Evolutionary conservation across 495 filamentous ascomycete genomes (phyloP).

Genomic region (Aspergillus wentii): DNA sequence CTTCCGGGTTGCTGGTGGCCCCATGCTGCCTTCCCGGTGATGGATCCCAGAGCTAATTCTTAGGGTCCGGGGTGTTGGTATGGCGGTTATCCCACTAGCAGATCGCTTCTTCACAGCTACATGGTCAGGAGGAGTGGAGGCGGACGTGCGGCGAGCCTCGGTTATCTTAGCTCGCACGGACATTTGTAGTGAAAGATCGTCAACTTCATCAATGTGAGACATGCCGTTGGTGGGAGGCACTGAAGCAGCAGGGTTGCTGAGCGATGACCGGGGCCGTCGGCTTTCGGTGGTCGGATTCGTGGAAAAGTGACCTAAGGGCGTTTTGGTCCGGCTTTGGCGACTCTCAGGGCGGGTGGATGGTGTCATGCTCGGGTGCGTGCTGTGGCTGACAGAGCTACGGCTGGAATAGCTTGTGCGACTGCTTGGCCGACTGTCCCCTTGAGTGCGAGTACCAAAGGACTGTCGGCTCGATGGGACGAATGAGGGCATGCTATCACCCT

Average conservation of each 20-base stretch:
- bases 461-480: constrained; percentile 41
- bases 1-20: constrained; percentile 43
- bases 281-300: constrained; percentile 40
- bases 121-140: too few species aligned
- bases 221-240: constrained; percentile 29
- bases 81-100: constrained; percentile 45
- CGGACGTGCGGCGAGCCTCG: constrained; percentile 15
- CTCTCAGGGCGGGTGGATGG: constrained; percentile 53
- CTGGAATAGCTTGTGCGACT: constrained; percentile 42
- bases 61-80: constrained; percentile 47
- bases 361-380: constrained; percentile 26
- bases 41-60: constrained; percentile 43
- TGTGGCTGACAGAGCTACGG: constrained; percentile 39
- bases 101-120: constrained; percentile 44
- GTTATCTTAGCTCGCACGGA: constrained; percentile 28
- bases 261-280: constrained; percentile 42
- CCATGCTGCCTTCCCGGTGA: constrained; percentile 47
- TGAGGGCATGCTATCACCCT: constrained; percentile 40
- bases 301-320: constrained; percentile 51
- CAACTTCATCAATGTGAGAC: constrained; percentile 41
- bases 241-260: constrained; percentile 39
- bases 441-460: constrained; percentile 43
- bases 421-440: constrained; percentile 42
- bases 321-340: constrained; percentile 65
- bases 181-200: constrained; percentile 30